Evolutionary conservation across 306 rosid genomes (phyloP), one percentile per base, ranked within the genome.

Genomic region (Malus domestica): DNA sequence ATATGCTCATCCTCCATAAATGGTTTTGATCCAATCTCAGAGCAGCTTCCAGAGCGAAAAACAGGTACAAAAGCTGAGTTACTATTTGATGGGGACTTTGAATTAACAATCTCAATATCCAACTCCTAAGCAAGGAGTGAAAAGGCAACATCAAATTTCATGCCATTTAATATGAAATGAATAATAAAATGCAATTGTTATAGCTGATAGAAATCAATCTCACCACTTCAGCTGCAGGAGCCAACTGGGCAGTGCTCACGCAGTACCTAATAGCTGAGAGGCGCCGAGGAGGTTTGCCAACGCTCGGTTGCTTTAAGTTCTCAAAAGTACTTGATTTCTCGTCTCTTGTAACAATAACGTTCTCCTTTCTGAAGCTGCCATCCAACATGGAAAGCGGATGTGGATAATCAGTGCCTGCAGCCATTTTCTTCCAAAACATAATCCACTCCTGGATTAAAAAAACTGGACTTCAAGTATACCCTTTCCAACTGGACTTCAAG

Each of bases 21-120:
- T 61, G 71, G 79, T 59, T 82, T 82, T 16, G 85, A 67, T 68
- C 85, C 85, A 46, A 82, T 77, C 81, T 82, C 85, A 8, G 85
- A 73, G 77, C 85, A 82, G 79, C 85, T 82, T 78, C 85, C 85
- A 14, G 85, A 82, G 27, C 85, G 85, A 68, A 77, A 77, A 61
- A 68, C 66, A n/a, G 85, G 85, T 54, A 77, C 68, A 54, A 67
- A 82, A 2, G 72, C 52, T 15, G 72, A 60, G 58, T 78, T 54
- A 35, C 68, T 54, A 73, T 82, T 76, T 55, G 82, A 77, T 15
- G 82, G 64, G 16, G 76, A 67, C 69, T 61, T 82, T 58, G 81
- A 77, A 75, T 68, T 72, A 60, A 82, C 65, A 72, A 72, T 54
- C 42, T 76, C 76, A 51, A 57, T 59, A 62, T 78, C 76, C 9